phyloP scores from a whole-genome alignment of 495 filamentous ascomycete species.

The Lophium mytilinum region DNA sequence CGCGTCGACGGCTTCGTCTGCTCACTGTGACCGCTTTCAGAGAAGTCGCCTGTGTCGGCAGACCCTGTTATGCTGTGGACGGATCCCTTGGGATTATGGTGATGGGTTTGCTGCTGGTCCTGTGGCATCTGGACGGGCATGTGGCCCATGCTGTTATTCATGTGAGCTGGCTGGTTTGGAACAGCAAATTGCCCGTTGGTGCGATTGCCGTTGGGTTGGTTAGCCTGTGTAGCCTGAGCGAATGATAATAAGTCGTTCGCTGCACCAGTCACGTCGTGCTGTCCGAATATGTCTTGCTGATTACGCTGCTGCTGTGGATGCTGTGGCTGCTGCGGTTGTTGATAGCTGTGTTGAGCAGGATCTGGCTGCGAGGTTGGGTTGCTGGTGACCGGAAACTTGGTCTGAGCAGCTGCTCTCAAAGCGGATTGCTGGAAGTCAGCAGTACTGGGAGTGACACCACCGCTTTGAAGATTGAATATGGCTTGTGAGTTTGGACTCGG shows the following conservation, averaged over 20 bases:
- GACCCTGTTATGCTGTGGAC: slow-evolving; percentile 38
- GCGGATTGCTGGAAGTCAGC: slow-evolving; percentile 94
- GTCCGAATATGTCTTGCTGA: slow-evolving; percentile 55
- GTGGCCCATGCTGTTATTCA: slow-evolving; percentile 19
- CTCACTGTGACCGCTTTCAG: slow-evolving; percentile 62
- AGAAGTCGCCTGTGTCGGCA: slow-evolving; percentile 62
- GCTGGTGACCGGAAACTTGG: slow-evolving; percentile 35
- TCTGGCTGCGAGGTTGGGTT: slow-evolving; percentile 45
- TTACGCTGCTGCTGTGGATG: slow-evolving; percentile 38
- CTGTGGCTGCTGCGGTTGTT: slow-evolving; percentile 34
- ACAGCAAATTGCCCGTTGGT: slow-evolving; percentile 50
- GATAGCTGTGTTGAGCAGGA: slow-evolving; percentile 16
- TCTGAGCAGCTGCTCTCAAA: slow-evolving; percentile 57
- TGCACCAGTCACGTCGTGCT: slow-evolving; percentile 86
- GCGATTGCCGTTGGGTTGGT: slow-evolving; percentile 42
- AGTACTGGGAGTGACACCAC: slow-evolving; percentile 78
- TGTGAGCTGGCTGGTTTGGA: slow-evolving; percentile 43
- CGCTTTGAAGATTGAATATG: slow-evolving; percentile 69
- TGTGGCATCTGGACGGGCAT: slow-evolving; percentile 21
- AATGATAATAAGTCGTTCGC: slow-evolving; percentile 92
- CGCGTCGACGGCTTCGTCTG: slow-evolving; percentile 53
- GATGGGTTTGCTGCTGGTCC: slow-evolving; percentile 32
- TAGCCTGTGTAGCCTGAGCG: slow-evolving; percentile 43
- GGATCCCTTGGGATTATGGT: slow-evolving; percentile 37
- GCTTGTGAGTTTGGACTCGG: slow-evolving; percentile 81